phyloP scores from a whole-genome alignment of 305 asterid species.

The Striga hermonthica region DNA sequence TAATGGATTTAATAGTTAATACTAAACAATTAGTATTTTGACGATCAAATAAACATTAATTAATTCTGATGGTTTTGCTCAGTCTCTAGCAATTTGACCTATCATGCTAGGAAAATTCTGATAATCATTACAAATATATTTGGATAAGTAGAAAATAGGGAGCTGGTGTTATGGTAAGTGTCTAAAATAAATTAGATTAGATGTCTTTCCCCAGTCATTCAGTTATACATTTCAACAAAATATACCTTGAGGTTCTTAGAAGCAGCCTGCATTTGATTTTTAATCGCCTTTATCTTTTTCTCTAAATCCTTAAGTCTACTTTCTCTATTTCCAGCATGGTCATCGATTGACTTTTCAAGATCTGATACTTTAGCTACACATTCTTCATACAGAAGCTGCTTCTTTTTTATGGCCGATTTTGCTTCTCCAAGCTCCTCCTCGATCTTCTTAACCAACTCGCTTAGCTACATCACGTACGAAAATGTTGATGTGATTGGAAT shows the following conservation, averaged over 20 bases:
- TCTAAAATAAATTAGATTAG: conserved; percentile 21
- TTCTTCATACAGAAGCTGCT: conserved; percentile 47
- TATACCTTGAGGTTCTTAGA: conserved; percentile 73
- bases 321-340: conserved; percentile 83
- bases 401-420: conserved; percentile 59
- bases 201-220: conserved; percentile 1
- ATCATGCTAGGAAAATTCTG: conserved; percentile 21
- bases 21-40: too few species aligned
- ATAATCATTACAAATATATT: conserved; percentile 11
- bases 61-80: too few species aligned
- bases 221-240: conserved; percentile 24
- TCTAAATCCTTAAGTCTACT: conserved; percentile 77
- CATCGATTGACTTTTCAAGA: conserved; percentile 73
- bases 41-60: too few species aligned
- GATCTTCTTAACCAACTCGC: conserved; percentile 72
- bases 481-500: not conserved
- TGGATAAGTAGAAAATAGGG: conserved; percentile 7
- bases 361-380: conserved; percentile 66
- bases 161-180: conserved; percentile 1
- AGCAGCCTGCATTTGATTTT: conserved; percentile 72
- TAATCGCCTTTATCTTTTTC: conserved; percentile 67
- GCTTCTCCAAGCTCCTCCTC: conserved; percentile 81
- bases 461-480: conserved; percentile 54
- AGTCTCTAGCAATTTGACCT: conserved; percentile 8
- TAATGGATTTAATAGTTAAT: too few species aligned